Evolutionary conservation across 1,139 yeast species (phyloP), one percentile per base, ranked within the genome.

Genomic region (Scheffersomyces stambukii): DNA sequence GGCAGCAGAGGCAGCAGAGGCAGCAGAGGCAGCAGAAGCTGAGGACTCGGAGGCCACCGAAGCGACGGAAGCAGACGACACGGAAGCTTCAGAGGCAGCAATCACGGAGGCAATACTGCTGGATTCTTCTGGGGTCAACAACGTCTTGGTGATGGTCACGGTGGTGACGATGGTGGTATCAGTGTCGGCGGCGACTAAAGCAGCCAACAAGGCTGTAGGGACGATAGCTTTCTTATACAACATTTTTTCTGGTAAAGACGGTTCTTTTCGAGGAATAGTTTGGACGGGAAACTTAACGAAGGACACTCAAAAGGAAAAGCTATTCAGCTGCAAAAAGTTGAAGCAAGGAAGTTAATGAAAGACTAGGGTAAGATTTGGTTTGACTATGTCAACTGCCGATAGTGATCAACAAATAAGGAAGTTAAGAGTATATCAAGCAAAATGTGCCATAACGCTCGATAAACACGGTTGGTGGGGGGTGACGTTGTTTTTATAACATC

Each of bases 161-260:
- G 72, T 65, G 25, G 63, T 50, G 14, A 52, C 43, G 25, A 64
- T 46, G 26, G 77, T 70, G 34, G 75, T 68, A 28, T 66, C 65
- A 11, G 46, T 43, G n/a, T 59, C 70, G 17, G 57, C 57, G 24
- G 42, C 44, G 21, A 48, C 57, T 13, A 51, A 43, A 20, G 51
- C 36, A 27, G 60, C 62, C 35, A 58, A 41, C 21, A 56, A 31
- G 42, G 37, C 11, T n/a, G n/a, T n/a, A 55, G 50, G 24, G 11
- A 30, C 16, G 13, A 29, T 18, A 11, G 29, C 19, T 11, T 26
- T 36, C 35, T 52, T 53, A 37, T 55, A 52, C 45, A 60, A 55
- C 67, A 60, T 61, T 36, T 31, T 29, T 31, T 19, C 13, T 9
- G 25, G 16, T 4, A 21, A 11, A 20, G 13, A 13, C 17, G 10